Evolutionary conservation across 768 basidiomycete genomes (phyloP).

Genomic region (Podaxis sp.): DNA sequence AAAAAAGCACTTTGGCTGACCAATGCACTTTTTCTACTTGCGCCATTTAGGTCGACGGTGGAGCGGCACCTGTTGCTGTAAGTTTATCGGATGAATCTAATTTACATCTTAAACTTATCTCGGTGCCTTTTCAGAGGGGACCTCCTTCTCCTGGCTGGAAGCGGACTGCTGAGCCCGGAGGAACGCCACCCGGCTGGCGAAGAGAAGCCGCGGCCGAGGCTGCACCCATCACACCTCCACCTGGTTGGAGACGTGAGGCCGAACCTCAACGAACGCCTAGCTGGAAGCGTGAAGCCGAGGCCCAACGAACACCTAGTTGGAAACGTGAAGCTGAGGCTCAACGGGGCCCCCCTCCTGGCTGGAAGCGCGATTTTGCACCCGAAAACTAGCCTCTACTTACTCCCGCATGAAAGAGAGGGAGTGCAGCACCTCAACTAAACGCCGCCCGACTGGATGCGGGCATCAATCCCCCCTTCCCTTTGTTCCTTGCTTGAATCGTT

Average conservation of each 20-base stretch:
- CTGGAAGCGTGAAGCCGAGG: slow-evolving; percentile 23
- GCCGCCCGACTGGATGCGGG: slow-evolving; percentile 1
- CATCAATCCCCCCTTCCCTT: neutral
- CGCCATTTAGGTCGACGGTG: neutral
- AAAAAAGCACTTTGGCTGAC: too few species aligned
- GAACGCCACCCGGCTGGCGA: neutral
- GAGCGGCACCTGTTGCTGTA: neutral
- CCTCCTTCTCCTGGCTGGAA: neutral
- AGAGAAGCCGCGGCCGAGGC: neutral
- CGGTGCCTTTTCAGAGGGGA: slow-evolving; percentile 7
- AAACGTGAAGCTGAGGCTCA: slow-evolving; percentile 13
- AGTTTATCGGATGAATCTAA: neutral
- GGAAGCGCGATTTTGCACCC: slow-evolving; percentile 6
- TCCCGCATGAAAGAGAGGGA: slow-evolving; percentile 19
- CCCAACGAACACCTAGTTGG: slow-evolving; percentile 15
- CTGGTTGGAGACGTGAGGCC: slow-evolving; percentile 21
- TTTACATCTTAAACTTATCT: neutral
- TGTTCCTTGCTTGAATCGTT: neutral
- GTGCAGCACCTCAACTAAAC: slow-evolving; percentile 9
- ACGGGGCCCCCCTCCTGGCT: neutral
- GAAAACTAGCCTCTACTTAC: neutral
- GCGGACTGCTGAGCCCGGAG: neutral
- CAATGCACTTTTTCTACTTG: neutral
- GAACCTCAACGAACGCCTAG: slow-evolving; percentile 4
- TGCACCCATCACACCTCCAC: neutral